phyloP scores from a whole-genome alignment of 306 rosid species.

The Cucumis melo region DNA sequence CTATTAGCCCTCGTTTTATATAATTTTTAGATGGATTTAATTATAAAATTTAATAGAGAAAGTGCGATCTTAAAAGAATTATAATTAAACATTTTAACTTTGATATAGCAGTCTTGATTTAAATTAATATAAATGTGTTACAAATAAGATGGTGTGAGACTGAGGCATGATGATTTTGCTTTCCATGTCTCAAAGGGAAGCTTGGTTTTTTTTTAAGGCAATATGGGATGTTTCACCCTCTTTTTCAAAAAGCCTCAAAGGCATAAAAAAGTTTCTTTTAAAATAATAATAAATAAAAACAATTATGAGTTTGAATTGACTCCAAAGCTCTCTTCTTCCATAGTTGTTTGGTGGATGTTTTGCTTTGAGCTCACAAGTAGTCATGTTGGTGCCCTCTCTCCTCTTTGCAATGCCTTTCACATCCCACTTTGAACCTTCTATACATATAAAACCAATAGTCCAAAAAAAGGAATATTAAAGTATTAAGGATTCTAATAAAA shows the following conservation, averaged over 20 bases:
- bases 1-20: no score
- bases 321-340: neutral
- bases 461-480: neutral
- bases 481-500: neutral
- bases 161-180: neutral
- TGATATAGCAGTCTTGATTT: neutral
- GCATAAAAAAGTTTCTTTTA: neutral
- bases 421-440: neutral
- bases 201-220: neutral
- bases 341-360: constrained; percentile 9
- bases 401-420: neutral
- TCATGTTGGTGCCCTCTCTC: constrained; percentile 7
- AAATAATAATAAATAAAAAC: neutral
- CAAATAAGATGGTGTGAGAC: neutral
- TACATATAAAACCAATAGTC: neutral
- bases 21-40: no score
- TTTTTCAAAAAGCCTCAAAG: neutral
- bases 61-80: no score
- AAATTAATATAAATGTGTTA: neutral
- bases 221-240: constrained; percentile 6
- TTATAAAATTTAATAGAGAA: no score
- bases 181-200: neutral
- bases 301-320: neutral
- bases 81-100: neutral
- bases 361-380: constrained; percentile 4